Percentiles rank a stretch among this genome's conserved stretches.
These are phyloP conservation scores for Leishmania lainsoni DNA, from an alignment of 208 protist species.

Conservation along the genomic window DNA sequence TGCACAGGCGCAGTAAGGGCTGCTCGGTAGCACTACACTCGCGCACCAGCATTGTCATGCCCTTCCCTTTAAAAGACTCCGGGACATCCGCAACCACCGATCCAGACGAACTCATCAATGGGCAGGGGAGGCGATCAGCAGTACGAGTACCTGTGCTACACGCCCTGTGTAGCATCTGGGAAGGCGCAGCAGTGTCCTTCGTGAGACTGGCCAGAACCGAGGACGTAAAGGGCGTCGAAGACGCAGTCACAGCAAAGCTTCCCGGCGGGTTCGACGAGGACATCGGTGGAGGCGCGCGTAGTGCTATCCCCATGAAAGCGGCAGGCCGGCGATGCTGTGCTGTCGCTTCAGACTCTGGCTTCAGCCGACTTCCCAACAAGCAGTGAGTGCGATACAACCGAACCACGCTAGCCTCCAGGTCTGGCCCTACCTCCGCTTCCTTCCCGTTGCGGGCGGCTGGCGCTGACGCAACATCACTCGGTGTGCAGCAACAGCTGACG, in stretches of 20 bases:
- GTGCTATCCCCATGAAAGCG: conserved; percentile 23
- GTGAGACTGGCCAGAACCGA: conserved; percentile 18
- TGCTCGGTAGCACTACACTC: conserved; percentile 20
- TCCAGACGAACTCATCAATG: background rate
- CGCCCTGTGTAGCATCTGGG: background rate
- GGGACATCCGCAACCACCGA: background rate
- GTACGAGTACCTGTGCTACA: background rate
- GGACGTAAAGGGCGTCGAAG: conserved; percentile 16
- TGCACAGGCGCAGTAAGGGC: conserved; percentile 22
- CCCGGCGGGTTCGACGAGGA: background rate
- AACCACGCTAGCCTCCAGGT: conserved; percentile 3
- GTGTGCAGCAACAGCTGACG: conserved; percentile 22
- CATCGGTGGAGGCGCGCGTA: conserved; percentile 6
- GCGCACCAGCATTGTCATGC: conserved; percentile 18
- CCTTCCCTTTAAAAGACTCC: background rate
- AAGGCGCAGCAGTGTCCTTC: background rate
- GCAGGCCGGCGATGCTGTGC: conserved; percentile 9
- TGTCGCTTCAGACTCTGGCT: background rate
- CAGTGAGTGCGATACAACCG: conserved; percentile 26
- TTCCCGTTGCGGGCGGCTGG: background rate
- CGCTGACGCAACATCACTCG: background rate
- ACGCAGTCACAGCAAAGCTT: background rate
- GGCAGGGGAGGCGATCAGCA: background rate
- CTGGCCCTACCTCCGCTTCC: background rate
- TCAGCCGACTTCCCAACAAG: conserved; percentile 15